Percentiles rank a stretch among this genome's conserved stretches.
phyloP scores from a whole-genome alignment of 768 basidiomycete species.

The Boletales sp. region DNA sequence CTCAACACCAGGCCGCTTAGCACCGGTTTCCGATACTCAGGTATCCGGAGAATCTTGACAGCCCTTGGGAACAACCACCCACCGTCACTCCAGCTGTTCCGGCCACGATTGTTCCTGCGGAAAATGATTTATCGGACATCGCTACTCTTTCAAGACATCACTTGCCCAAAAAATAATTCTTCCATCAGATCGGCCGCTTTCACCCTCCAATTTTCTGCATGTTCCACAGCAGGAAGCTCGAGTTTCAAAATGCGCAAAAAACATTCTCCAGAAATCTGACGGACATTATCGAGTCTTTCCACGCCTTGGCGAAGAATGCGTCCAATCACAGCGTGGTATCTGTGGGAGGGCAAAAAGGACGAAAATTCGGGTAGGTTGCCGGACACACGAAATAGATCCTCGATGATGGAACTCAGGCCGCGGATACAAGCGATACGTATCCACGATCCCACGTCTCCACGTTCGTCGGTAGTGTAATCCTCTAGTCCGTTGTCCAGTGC shows the following conservation, averaged over 20 bases:
- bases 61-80: constrained; percentile 73
- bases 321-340: constrained; percentile 54
- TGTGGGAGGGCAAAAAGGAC: constrained; percentile 56
- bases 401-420: constrained; percentile 54
- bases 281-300: constrained; percentile 87
- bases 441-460: constrained; percentile 98
- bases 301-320: constrained; percentile 85
- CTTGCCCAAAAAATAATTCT: constrained; percentile 53
- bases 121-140: constrained; percentile 1
- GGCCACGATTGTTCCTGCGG: constrained; percentile 32
- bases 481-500: constrained; percentile 67
- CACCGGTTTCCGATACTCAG: constrained; percentile 57
- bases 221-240: constrained; percentile 39
- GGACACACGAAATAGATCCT: constrained; percentile 48
- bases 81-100: constrained; percentile 63
- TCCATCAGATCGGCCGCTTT: constrained; percentile 45
- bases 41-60: constrained; percentile 59
- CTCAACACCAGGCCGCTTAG: constrained; percentile 75
- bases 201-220: constrained; percentile 49
- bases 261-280: constrained; percentile 71
- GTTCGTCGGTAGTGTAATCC: constrained; percentile 91
- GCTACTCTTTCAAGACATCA: constrained; percentile 1
- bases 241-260: constrained; percentile 50
- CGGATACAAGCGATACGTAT: constrained; percentile 75
- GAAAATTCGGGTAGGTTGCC: constrained; percentile 41